Conservation (phyloP, 2,329 filamentous ascomycete species). For the Cercospora brassicicola region DNA sequence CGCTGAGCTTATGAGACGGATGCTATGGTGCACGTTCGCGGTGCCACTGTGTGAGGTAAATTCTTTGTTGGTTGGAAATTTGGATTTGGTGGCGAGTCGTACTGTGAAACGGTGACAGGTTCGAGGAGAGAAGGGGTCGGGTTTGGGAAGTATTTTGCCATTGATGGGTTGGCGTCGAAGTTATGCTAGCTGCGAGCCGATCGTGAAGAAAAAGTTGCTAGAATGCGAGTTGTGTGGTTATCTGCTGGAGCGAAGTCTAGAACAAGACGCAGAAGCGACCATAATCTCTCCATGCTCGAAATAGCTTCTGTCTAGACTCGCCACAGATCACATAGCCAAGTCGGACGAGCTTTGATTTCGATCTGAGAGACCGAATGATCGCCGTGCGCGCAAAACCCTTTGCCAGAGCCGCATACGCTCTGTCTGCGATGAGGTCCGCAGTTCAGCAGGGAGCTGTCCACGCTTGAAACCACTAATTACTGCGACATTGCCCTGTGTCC, state of each 20-base stretch:
- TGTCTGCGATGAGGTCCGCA: neutral
- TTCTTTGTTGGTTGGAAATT: neutral
- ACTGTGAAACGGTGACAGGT: neutral
- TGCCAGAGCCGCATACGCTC: neutral
- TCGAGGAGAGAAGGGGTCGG: neutral
- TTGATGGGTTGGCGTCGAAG: neutral
- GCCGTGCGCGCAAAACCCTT: neutral
- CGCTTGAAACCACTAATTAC: neutral
- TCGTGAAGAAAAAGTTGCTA: neutral
- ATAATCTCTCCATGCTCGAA: neutral
- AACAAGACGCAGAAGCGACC: neutral
- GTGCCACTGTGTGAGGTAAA: neutral
- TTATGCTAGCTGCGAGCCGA: neutral
- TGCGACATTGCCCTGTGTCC: neutral
- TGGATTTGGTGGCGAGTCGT: neutral
- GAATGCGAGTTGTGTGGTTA: neutral
- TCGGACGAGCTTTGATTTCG: neutral
- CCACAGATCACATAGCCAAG: neutral
- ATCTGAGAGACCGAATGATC: neutral
- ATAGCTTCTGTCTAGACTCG: neutral
- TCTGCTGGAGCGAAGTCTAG: neutral
- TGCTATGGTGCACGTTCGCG: neutral
- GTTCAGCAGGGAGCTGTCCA: neutral
- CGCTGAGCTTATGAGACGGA: neutral
- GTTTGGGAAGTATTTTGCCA: neutral